Evolutionary conservation across 352 stramenopile genomes (phyloP), one percentile per base, ranked within the genome.

Genomic region (Phytophthora palmivora): DNA sequence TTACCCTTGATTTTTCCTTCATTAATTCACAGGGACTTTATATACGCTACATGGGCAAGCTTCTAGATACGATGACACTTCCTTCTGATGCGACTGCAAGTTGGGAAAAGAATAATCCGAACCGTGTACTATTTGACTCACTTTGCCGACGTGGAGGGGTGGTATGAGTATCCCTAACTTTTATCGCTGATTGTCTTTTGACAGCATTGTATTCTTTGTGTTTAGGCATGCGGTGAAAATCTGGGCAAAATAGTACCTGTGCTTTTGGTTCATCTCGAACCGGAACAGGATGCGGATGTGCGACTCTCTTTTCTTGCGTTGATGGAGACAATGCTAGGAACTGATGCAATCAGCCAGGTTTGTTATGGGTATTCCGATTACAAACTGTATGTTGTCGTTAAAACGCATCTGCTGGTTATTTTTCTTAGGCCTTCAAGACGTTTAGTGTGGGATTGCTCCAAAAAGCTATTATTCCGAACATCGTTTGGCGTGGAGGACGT

Each of bases 391-490:
- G 34, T 34, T 37, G 38, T 37, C 30, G 0, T 32, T 42, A 30
- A 52, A n/a, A 52, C 16, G 16, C n/a, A 26, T 44, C 33, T 49
- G 43, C 26, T 30, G 10, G 3, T 44, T 58, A 7, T 12, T 47
- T 0, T 39, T 10, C 21, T 6, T 39, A 95, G 87, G 59, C 82
- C 0, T 89, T 95, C 46, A 76, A 83, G 49, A 70, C 78, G 12
- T 93, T 84, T 56, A 88, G 72, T 39, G 70, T 68, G 12, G 11
- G 58, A 19, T 50, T 96, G 18, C 53, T 97, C 19, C 65, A 90
- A 34, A 87, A 93, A 43, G 76, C 78, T 39, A 91, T 97, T 37
- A 84, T 93, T 19, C 89, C 91, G 10, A 97, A 96, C 72, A 91
- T 96, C 32, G 87, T 96, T 21, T 97, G 91, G 89, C 82, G 84